Evolutionary conservation across 768 basidiomycete species (phyloP), one percentile per base, ranked within the genome.

Genomic region (Suillus occidentalis): DNA sequence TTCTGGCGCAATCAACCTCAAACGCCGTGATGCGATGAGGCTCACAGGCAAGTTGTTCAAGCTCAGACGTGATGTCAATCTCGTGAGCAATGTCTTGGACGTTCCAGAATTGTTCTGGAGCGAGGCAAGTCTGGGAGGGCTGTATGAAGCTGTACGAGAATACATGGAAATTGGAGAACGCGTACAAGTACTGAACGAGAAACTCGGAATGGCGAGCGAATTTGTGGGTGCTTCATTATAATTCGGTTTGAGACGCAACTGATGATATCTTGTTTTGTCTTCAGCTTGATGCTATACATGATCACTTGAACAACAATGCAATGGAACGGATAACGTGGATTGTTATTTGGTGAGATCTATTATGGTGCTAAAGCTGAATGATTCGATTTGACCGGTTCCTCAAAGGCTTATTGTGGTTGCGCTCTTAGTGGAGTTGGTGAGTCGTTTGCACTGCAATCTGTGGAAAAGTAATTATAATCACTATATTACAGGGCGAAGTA

Each of bases 51-150:
- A 86, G 37, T 76, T 97, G 47, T 96, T 97, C 83, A 94, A 90
- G 72, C 81, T 97, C 10, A 84, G 95, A 6, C 85, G 93, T 57
- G 94, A 97, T 68, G 89, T 97, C 34, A 97, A 96, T 70, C 80
- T 98, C 1, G 93, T 95, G 12, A 92, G 91, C 28, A 97, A 96
- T 71, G 94, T 98, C 37, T 83, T 98, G 2, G 96, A 98, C 72
- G 90, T 94, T 6, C 95, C 95, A 1, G 94, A 95, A 72, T 78
- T 98, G 55, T 98, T 98, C 76, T 97, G 95, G 96, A 89, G 88
- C 60, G 95, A 97, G 73, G 95, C 94, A 13, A 95, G 91, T 68
- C 78, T 97, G 69, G 91, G 91, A 71, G 90, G 88, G 36, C 76
- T 98, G 42, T 98, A 98, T 72, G 93, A 95, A 69, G 94, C 95